Evolutionary conservation across 2,329 filamentous ascomycete species (phyloP).

Genomic region (Kalmusia sp.): DNA sequence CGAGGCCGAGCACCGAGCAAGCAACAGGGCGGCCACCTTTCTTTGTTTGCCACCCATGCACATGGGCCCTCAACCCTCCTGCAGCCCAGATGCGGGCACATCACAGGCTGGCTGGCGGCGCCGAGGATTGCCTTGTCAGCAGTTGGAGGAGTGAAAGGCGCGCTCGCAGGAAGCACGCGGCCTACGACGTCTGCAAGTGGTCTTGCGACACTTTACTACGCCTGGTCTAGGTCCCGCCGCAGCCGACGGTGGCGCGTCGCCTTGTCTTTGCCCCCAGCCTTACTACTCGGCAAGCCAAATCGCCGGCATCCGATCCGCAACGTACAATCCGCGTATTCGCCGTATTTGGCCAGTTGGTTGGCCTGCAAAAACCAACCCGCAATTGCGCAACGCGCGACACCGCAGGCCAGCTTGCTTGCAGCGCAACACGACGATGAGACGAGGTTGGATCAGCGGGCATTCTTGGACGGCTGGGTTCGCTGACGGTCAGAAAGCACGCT

Average conservation of each 20-base stretch:
- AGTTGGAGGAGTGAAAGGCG: no score
- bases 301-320: conserved; percentile 4
- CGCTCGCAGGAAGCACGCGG: not conserved
- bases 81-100: no score
- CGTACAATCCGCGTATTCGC: not conserved
- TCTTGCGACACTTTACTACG: not conserved
- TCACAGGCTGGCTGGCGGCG: not conserved
- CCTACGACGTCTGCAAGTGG: not conserved
- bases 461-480: no score
- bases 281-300: not conserved
- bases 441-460: no score
- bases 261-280: not conserved
- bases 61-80: no score
- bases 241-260: not conserved
- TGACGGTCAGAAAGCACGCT: not conserved
- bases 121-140: not conserved
- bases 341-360: not conserved
- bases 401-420: no score
- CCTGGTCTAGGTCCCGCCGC: not conserved
- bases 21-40: no score
- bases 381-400: no score
- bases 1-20: no score
- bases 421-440: no score
- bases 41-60: no score
- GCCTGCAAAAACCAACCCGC: no score